Evolutionary conservation across 2,329 filamentous ascomycete genomes (phyloP).

Genomic region (Paecilomyces sp.): DNA sequence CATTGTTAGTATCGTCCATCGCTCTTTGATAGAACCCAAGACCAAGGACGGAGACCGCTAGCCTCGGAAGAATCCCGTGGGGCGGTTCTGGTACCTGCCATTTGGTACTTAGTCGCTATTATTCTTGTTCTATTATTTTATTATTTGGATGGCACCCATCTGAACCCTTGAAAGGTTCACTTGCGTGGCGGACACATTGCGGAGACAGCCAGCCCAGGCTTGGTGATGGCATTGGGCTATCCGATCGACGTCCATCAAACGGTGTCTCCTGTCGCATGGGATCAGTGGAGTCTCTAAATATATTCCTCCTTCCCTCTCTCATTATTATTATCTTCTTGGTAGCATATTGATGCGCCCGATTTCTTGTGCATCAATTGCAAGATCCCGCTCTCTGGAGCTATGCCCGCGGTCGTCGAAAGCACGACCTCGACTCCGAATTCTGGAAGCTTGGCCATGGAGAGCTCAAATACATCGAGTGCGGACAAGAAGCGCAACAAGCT

Average conservation of each 20-base stretch:
- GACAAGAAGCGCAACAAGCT: conserved; percentile 82
- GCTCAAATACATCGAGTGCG: conserved; percentile 28
- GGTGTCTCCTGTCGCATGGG: not conserved
- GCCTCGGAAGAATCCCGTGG: not conserved
- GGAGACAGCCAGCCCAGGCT: not conserved
- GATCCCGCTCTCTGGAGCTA: conserved; percentile 24
- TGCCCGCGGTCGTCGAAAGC: conserved; percentile 29
- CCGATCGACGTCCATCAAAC: not conserved
- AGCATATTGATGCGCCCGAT: conserved; percentile 18
- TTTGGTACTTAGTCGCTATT: not conserved
- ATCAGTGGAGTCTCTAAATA: not conserved
- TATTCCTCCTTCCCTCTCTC: not conserved
- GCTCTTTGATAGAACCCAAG: not conserved
- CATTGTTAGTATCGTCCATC: not conserved
- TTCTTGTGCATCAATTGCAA: conserved; percentile 11
- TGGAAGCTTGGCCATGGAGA: conserved; percentile 29
- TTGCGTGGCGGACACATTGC: not conserved
- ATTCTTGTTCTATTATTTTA: not conserved
- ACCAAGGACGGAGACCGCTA: not conserved
- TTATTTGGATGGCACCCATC: not conserved
- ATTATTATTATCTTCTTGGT: not conserved
- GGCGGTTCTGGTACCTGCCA: not conserved
- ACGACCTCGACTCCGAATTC: conserved; percentile 25
- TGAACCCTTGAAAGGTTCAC: not conserved
- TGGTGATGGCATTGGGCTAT: not conserved